A percentile compares a stretch with the other conserved stretches of the same genome.
Conservation (phyloP, 1,139 yeast genomes). For the Saccharomycopsis hybrid region DNA sequence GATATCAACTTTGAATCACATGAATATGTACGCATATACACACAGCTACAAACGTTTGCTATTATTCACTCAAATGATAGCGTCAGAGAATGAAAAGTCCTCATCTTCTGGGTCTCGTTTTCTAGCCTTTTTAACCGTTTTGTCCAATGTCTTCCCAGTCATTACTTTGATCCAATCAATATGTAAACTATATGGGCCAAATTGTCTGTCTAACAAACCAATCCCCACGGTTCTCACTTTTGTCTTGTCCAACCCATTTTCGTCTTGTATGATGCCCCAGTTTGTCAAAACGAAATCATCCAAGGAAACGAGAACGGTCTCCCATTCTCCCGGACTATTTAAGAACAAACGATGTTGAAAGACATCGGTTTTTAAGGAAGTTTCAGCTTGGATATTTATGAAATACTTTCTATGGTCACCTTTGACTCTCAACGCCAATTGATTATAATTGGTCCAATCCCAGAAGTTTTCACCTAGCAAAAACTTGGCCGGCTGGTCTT, state of each 20-base stretch:
- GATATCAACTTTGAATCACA: too few relatives aligned
- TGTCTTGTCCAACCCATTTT: slow-evolving; percentile 54
- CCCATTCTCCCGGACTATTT: slow-evolving; percentile 76
- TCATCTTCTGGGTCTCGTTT: too few relatives aligned
- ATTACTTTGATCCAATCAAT: slow-evolving; percentile 71
- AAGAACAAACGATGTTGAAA: slow-evolving; percentile 78
- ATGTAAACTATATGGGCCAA: slow-evolving; percentile 67
- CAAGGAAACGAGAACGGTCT: slow-evolving; percentile 70
- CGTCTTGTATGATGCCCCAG: slow-evolving; percentile 75
- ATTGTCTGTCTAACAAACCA: slow-evolving; percentile 72
- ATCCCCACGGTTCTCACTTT: slow-evolving; percentile 71
- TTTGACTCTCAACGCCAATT: slow-evolving; percentile 61
- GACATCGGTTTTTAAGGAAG: slow-evolving; percentile 71
- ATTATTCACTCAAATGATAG: too few relatives aligned
- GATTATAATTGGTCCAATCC: slow-evolving; percentile 58
- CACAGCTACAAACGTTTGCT: too few relatives aligned
- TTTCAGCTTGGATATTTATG: slow-evolving; percentile 75
- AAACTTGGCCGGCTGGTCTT: slow-evolving; percentile 37
- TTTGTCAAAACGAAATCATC: slow-evolving; percentile 77
- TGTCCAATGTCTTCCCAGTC: slow-evolving; percentile 45
- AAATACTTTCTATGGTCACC: slow-evolving; percentile 73
- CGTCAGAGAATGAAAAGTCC: too few relatives aligned
- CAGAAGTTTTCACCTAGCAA: slow-evolving; percentile 39
- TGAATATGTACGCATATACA: too few relatives aligned
- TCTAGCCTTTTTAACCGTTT: slow-evolving; percentile 33